Evolutionary conservation across 2,329 filamentous ascomycete species (phyloP), one percentile per base, ranked within the genome.

Genomic region (Lachnum nothofagi): DNA sequence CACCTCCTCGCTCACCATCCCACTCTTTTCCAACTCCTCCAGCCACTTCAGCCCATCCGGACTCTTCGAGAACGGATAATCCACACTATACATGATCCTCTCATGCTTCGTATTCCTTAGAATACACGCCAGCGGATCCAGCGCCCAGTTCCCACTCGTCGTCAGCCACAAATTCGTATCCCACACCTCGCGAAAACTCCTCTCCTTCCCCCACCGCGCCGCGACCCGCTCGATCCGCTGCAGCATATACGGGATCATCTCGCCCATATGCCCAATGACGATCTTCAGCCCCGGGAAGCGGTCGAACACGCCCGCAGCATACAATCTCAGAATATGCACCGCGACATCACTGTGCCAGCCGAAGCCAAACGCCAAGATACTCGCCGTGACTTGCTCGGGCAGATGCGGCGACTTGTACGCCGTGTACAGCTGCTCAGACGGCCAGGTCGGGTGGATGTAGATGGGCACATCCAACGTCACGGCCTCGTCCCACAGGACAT

Each of bases 81-180:
- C 78, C 8, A 80, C 73, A 51, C 74, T 79, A 57, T 76, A 81
- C 58, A 82, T 47, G 1, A 82, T 69, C 12, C 68, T 68, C 20
- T 79, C 75, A n/a, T 71, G 66, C 16, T 65, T 67, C 2, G 71
- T 77, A 5, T 71, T 72, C 48, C 69, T 52, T 40, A 74, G 48
- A 5, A 75, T 58, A 44, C 67, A 71, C 2, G 68, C 68, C 64
- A 82, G 57, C 4, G 72, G 73, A 46, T 65, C 68, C 16, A 80
- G 51, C 23, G 71, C 71, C 61, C 74, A 79, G 48, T 74, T 71
- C 2, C 78, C 78, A 44, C 71, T 75, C 2, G 77, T 80, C 1
- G 78, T 80, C 22, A 83, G 61, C 72, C 75, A 81, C 9, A 82
- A 64, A 49, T 82, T 82, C 49, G 71, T 64, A 40, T 74, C 69